Evolutionary conservation across 345 rosid genomes (phyloP).

Genomic region (Punica granatum): DNA sequence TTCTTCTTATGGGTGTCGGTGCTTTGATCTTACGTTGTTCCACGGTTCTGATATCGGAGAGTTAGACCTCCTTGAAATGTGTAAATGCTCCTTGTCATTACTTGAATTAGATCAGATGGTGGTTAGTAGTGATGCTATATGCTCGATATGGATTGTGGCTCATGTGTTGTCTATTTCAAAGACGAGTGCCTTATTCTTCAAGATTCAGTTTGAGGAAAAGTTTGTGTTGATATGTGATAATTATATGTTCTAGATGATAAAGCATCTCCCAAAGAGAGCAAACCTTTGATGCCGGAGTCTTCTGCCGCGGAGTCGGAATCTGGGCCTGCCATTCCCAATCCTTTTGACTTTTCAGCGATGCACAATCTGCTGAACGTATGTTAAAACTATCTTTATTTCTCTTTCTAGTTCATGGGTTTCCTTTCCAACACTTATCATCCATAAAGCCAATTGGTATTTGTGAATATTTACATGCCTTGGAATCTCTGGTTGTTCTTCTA

Average conservation of each 20-base stretch:
- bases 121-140: background rate
- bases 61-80: too few species aligned
- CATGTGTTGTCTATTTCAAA: background rate
- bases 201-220: background rate
- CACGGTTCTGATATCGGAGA: too few species aligned
- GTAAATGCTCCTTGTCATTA: too few species aligned
- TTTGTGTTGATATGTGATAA: background rate
- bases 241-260: slow-evolving; percentile 42
- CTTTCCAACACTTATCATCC: background rate
- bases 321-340: slow-evolving; percentile 38
- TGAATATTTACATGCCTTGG: background rate
- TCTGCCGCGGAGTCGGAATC: slow-evolving; percentile 44
- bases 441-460: background rate
- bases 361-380: slow-evolving; percentile 71
- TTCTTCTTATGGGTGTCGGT: background rate
- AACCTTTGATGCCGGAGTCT: slow-evolving; percentile 38
- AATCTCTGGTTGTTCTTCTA: background rate
- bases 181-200: background rate
- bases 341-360: slow-evolving; percentile 93
- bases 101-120: background rate
- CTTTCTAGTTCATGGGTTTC: background rate
- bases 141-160: background rate
- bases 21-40: too few species aligned
- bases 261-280: slow-evolving; percentile 27
- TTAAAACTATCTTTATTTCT: background rate